phyloP scores from a whole-genome alignment of 176 grass and related monocot genomes.

The Aegilops speltoides region DNA sequence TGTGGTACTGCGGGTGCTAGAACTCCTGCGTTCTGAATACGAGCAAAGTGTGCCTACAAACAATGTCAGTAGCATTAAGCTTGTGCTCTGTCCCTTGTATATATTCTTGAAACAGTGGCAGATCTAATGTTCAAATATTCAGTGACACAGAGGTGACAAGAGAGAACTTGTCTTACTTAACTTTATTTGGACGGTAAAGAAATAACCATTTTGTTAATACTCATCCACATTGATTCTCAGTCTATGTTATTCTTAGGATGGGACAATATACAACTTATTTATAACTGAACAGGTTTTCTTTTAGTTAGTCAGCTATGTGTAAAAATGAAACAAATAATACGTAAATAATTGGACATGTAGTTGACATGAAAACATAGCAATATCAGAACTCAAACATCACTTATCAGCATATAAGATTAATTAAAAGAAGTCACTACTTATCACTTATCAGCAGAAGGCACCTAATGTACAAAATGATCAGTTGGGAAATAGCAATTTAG shows the following conservation, averaged over 20 bases:
- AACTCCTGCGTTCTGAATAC: neutral
- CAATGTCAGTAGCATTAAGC: neutral
- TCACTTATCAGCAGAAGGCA: too few species aligned
- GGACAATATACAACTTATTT: too few species aligned
- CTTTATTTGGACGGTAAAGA: neutral
- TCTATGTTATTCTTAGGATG: neutral
- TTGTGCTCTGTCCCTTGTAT: neutral
- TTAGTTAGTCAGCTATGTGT: neutral
- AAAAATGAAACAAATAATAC: neutral
- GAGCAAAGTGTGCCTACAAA: slow-evolving; percentile 45
- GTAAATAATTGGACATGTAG: neutral
- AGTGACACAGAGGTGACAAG: too few species aligned
- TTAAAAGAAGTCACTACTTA: too few species aligned
- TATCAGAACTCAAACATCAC: too few species aligned
- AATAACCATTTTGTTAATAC: neutral
- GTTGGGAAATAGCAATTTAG: neutral
- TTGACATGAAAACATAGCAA: too few species aligned
- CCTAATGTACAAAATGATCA: too few species aligned
- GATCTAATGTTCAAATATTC: too few species aligned
- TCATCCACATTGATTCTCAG: neutral
- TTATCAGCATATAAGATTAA: too few species aligned
- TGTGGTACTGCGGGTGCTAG: neutral
- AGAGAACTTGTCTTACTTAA: neutral
- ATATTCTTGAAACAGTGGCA: neutral
- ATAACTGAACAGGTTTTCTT: too few species aligned